Evolutionary conservation across 192 early-diverging fungal genomes (phyloP), one percentile per base, ranked within the genome.

Genomic region (Dissophora ornata): DNA sequence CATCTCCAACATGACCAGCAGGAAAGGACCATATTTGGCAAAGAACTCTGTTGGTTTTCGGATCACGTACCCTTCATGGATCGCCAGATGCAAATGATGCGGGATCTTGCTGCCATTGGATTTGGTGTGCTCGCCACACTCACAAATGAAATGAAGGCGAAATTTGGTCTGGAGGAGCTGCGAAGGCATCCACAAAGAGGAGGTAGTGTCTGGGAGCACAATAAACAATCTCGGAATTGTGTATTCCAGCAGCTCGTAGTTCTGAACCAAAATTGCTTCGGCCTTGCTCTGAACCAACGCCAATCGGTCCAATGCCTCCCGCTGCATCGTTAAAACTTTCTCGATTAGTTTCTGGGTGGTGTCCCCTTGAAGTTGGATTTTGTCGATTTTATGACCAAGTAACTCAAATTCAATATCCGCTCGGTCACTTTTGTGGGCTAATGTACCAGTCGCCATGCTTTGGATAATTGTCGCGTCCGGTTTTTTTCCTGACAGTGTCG

Each of bases 111-210:
- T 57, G 22, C 8, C 9, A 47, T n/a, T 47, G 21, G 46, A 21
- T 22, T 21, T 34, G 0, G 52, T 54, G 16, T 54, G 52, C 7
- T 54, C 32, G 28, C 52, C 52, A 34, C 30, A 54, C 16, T 54
- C 52, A 34, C 52, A 54, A n/a, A 54, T 30, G n/a, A 54, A 54
- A 54, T 54, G 52, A 5, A 54, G n/a, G 11, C 26, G 52, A 32
- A 54, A 54, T 15, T 54, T 54, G 52, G 19, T 33, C 52, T 34
- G 6, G 22, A 15, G 26, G 4, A 50, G 4, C 24, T 3, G 21
- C 9, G 15, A n/a, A n/a, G n/a, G n/a, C n/a, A n/a, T n/a, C n/a
- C n/a, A n/a, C n/a, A n/a, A 38, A 38, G 36, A 38, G 6, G 36
- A 38, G 13, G 7, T 13, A 38, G 36, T 38, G 6, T 38, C 36